Base-by-base conservation (phyloP, 768 basidiomycete species). In the Mycena belliarum region DNA sequence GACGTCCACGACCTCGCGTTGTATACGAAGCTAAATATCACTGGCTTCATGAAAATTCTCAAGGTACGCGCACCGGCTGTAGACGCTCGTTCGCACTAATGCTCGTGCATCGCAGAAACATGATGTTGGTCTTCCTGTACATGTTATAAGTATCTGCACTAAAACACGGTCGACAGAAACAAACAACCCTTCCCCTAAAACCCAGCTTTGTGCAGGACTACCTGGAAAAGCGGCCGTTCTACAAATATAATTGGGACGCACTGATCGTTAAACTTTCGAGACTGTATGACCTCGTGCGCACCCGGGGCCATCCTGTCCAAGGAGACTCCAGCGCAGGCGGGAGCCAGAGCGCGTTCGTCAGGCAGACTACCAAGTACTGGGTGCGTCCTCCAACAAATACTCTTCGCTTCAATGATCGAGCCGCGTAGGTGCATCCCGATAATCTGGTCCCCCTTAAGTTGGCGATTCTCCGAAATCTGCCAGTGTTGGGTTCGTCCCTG, bases 321-420 rank as follows among this genome's bases (percentile, higher is more conserved):
- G 97, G 97, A 23, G 97, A 99, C 68, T 85, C 95, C 2, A 88
- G 88, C 64, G 97, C 97, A 1, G 97, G 97, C 26, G 95, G 96
- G 1, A 90, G 75, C 63, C 97, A 99, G 76, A 97, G 91, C 64
- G 97, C 96, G 2, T 99, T 99, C 68, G 92, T 98, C n/a, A 76
- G 97, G 38, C 95, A 97, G 73, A 99, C 97, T 32, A 98, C 97
- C 12, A 99, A 99, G 71, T 99, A 99, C 68, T 99, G 97, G 97
- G 96, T 92, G 69, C 49, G 72, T 66, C 18, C n/a, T n/a, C 21
- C 21, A 8, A 14, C 32, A 12, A 23, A 32, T 37, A 48, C 20
- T 11, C 21, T 38, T 20, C 7, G 3, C 6, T 38, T 35, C 12
- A 28, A 12, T 49, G 20, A 32, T 24, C 21, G 1, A 43, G 25